These are phyloP conservation scores for Candida verbasci DNA, from an alignment of 805 yeast genomes.

Conservation along the genomic window DNA sequence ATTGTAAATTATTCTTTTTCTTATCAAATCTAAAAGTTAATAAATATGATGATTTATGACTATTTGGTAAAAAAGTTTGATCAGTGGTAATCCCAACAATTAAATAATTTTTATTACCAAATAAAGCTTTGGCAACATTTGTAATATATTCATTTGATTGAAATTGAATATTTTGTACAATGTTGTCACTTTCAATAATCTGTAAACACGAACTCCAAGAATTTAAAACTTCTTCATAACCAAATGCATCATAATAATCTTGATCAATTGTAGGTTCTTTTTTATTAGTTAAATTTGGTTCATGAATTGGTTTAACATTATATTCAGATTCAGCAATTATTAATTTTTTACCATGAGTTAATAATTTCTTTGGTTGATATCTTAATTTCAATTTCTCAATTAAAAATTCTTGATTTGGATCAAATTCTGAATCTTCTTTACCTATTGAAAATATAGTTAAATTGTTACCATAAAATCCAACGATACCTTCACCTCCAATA, in stretches of 20 bases:
- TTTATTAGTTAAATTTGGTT: constrained; percentile 9
- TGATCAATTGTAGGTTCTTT: constrained; percentile 14
- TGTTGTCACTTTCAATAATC: constrained; percentile 32
- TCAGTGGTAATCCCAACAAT: constrained; percentile 42
- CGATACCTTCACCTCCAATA: constrained; percentile 52
- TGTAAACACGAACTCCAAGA: constrained; percentile 55
- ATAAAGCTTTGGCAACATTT: constrained; percentile 29
- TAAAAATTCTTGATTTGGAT: constrained; percentile 21
- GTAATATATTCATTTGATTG: constrained; percentile 40
- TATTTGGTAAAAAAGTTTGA: constrained; percentile 24
- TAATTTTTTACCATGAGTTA: constrained; percentile 13
- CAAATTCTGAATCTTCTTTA: constrained; percentile 26
- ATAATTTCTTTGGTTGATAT: constrained; percentile 47
- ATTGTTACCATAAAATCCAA: constrained; percentile 52
- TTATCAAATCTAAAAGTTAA: constrained; percentile 33
- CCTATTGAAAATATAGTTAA: constrained; percentile 57
- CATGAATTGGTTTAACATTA: constrained; percentile 28
- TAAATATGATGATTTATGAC: constrained; percentile 23
- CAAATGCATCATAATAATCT: constrained; percentile 43
- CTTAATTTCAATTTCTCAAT: constrained; percentile 36
- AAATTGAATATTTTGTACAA: constrained; percentile 43
- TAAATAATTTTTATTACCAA: constrained; percentile 30
- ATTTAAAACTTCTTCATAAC: constrained; percentile 24
- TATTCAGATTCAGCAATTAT: constrained; percentile 47
- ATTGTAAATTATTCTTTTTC: constrained; percentile 31